Base-by-base conservation (phyloP, 1,284 basidiomycete species). In the Cystobasidium slooffiae region DNA sequence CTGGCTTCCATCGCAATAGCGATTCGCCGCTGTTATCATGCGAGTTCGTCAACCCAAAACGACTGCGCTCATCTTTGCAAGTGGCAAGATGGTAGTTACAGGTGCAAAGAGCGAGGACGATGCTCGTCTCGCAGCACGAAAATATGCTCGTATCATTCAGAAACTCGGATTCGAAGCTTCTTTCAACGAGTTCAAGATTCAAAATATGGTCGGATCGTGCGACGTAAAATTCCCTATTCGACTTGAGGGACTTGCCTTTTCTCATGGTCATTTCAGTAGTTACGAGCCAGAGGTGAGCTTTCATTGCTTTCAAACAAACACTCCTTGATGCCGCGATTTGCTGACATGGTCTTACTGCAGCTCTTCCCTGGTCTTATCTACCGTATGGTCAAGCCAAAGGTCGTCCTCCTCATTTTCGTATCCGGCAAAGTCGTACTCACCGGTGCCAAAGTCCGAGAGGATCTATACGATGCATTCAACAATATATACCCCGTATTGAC, bases 11-110 rank as follows among this genome's bases (percentile, higher is more conserved):
- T n/a, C n/a, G n/a, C n/a, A n/a, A n/a, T n/a, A 98, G 94, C 95
- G 97, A 90, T 99, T 99, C 85, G 97, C 97, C 78, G 97, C 97
- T 76, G 97, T 99, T 78, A 99, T 99, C 85, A 99, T 99, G 97
- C 93, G 97, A 85, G 99, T 99, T 82, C 94, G 97, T 80, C 96
- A 99, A 81, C 97, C 97, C 74, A 99, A 99, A 87, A 99, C 97
- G 74, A 99, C 97, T 52, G 97, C 97, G 12, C 89, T 99, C 78
- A 99, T 99, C 84, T 99, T 99, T 84, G 97, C 97, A 41, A 97
- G 94, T 68, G 97, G 97, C 82, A 99, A 99, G 88, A 99, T 99
- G 93, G 97, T 99, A 82, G 96, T 98, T 75, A 99, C 97, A 31
- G 97, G 97, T 83, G 97, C 97, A 70, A 99, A 99, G 87, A 94